Evolutionary conservation across 805 yeast genomes (phyloP).

Genomic region (Zygotorulaspora danielsina): DNA sequence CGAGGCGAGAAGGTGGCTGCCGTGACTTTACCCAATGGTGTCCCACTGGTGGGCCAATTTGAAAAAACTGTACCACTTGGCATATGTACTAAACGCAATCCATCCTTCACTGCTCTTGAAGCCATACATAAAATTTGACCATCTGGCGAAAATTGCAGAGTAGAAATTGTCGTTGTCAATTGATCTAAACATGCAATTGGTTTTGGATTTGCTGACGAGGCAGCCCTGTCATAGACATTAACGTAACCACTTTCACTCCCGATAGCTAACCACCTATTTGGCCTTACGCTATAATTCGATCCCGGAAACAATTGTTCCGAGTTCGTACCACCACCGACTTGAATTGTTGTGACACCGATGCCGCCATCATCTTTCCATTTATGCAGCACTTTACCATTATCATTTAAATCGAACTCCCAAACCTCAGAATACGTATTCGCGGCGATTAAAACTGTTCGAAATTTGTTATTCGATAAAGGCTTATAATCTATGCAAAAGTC

Average conservation of each 20-base stretch:
- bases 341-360: constrained; percentile 72
- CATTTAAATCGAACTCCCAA: constrained; percentile 71
- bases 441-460: constrained; percentile 43
- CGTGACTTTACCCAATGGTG: constrained; percentile 94
- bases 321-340: constrained; percentile 56
- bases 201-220: constrained; percentile 29
- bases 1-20: constrained; percentile 72
- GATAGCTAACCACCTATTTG: constrained; percentile 77
- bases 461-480: constrained; percentile 24
- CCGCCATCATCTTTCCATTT: constrained; percentile 88
- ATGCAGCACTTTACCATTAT: constrained; percentile 46
- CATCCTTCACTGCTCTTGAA: constrained; percentile 79
- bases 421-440: constrained; percentile 80
- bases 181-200: constrained; percentile 71
- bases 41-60: constrained; percentile 97
- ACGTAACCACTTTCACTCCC: constrained; percentile 90
- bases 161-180: constrained; percentile 73
- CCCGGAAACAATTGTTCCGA: constrained; percentile 29
- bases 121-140: constrained; percentile 88
- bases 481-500: constrained; percentile 53
- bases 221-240: constrained; percentile 64
- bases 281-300: constrained; percentile 17
- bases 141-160: constrained; percentile 71
- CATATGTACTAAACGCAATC: constrained; percentile 78
- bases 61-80: constrained; percentile 82